Conservation (phyloP, 331 rosid genomes). For the Ulmus americana region DNA sequence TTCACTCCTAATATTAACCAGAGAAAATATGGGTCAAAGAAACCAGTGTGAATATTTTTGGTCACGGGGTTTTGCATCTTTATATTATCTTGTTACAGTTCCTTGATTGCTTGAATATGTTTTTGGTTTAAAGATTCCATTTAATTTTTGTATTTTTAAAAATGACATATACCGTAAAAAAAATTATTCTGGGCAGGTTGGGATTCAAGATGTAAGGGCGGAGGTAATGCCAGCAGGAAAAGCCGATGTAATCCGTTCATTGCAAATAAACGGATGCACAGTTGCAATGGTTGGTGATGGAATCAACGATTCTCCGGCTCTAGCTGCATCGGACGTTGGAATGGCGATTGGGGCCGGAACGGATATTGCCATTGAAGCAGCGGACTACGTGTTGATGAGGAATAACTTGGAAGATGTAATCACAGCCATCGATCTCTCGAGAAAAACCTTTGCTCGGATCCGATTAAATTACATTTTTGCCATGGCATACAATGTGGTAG, state of each 20-base stretch:
- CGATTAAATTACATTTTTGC: conserved; percentile 79
- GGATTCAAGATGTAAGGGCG: conserved; percentile 79
- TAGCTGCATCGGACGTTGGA: conserved; percentile 90
- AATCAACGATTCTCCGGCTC: conserved; percentile 90
- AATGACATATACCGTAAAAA: background rate
- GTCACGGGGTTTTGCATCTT: too few species aligned
- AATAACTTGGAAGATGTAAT: conserved; percentile 91
- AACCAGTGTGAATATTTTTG: too few species aligned
- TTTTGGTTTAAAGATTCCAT: too few species aligned
- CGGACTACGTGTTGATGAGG: conserved; percentile 84
- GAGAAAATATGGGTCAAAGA: too few species aligned
- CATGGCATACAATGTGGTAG: conserved; percentile 79
- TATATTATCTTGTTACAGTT: too few species aligned
- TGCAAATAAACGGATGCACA: conserved; percentile 68
- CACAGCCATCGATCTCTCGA: conserved; percentile 86
- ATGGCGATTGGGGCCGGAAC: conserved; percentile 98
- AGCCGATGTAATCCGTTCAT: conserved; percentile 65
- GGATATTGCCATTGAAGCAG: conserved; percentile 92
- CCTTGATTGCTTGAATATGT: too few species aligned
- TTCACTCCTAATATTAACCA: too few species aligned
- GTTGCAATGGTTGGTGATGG: conserved; percentile 99
- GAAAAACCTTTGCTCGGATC: conserved; percentile 77
- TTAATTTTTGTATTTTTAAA: too few species aligned
- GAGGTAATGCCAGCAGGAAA: conserved; percentile 99
- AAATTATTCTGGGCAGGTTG: conserved; percentile 53